Base-by-base conservation (phyloP, 2,329 filamentous ascomycete genomes). In the Hymenoscyphus albidus region DNA sequence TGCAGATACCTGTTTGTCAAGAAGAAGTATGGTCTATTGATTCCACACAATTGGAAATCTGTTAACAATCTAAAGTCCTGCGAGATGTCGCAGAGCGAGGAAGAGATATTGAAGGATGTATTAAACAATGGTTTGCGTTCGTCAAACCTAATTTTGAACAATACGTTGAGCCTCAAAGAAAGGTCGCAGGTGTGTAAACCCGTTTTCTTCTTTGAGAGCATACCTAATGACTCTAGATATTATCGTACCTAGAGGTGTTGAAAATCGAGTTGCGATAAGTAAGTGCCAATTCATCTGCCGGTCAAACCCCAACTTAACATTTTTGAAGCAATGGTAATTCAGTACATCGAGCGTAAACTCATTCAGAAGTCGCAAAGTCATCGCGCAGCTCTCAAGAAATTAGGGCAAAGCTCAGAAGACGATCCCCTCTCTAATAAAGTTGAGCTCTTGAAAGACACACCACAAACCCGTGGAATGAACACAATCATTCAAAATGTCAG, bases 71-170 rank as follows among this genome's bases (percentile, higher is more conserved):
- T 0, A 2, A 42, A 70, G 62, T 70, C 96, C 70, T 80, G 92
- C 90, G 95, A 73, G 95, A 99, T 78, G 92, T 98, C 27, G 87
- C 87, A 71, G 92, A 97, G 72, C 88, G 95, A 73, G 94, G 91
- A 2, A 86, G 95, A 74, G 94, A 97, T 73, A 90, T 98, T 64
- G 91, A 97, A 75, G 95, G 95, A 51, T 94, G 93, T 73, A 93
- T 99, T 76, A 98, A 98, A 78, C 95, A 99, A 77, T 99, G 95
- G 95, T 97, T 98, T 76, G 81, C 80, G 12, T 99, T 91, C 75
- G 95, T 99, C 55, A 99, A 99, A 78, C 95, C 95, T 2, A 98
- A 98, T 74, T 98, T 96, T 73, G 90, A 94, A 76, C 92, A 90
- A 82, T 98, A 86, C 74, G 95, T 99, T 64, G 90, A 96, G 68